Base-by-base conservation (phyloP, 371 early-diverging fungal species). In the Rhizomucor miehei region DNA sequence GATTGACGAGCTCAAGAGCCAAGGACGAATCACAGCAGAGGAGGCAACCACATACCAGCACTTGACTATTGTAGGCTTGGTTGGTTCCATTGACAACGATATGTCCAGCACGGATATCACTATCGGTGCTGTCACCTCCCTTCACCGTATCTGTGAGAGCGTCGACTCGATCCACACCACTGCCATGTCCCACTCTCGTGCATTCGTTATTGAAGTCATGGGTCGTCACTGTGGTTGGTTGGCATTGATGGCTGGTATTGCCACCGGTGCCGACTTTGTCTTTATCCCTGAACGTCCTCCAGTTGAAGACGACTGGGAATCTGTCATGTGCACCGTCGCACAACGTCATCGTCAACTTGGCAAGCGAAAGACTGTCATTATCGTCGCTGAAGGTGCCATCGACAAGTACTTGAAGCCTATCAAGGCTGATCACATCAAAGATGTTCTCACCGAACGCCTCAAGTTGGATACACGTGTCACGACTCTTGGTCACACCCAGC, bases 221-320 rank as follows among this genome's bases (percentile, higher is more conserved):
- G 99, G 99, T 10, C 87, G 99, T 50, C 93, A 97, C 65, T 99
- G 99, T 69, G 99, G 99, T 34, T 99, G 99, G 99, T 79, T 99
- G 21, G 97, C 97, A n/a, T 76, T 99, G 16, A 94, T 93, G 90
- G 93, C 99, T 8, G 97, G 74, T 62, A 74, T 77, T 54, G 78
- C 78, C 9, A 74, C 77, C 1, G 92, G 96, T 40, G 99, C 99
- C 45, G 99, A 99, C 66, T 99, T 93, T 81, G 87, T 98, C 40
- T 96, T 99, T 59, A 84, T 99, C 47, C 99, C 99, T 9, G 99
- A 99, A 71, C 80, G 89, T 12, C 99, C 98, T 29, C 93, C 92
- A 21, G 70, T 82, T 4, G 84, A 82, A 36, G 88, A 84, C n/a
- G 84, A 92, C 63, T 96, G 98, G 97, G 88, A 92, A 62, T 68